Conservation (phyloP, 2,329 filamentous ascomycete species). For the Aspergillus sp. region DNA sequence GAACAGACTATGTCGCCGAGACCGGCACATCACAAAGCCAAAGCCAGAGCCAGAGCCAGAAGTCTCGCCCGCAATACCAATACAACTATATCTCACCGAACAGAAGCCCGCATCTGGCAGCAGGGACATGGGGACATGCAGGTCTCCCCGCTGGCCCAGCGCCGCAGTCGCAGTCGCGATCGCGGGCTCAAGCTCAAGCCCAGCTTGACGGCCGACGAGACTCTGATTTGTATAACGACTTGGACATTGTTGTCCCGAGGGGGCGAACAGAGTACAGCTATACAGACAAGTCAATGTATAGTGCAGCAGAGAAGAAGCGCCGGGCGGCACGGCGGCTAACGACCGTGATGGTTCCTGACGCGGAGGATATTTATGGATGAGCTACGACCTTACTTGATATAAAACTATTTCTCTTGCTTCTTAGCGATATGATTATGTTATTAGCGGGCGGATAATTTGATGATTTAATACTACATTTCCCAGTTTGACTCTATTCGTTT, state of each 20-base stretch:
- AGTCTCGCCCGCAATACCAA: slow-evolving; percentile 24
- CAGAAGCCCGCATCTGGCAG: too few species aligned
- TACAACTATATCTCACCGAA: slow-evolving; percentile 31
- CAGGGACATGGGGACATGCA: too few species aligned
- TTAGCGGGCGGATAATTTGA: not conserved
- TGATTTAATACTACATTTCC: not conserved
- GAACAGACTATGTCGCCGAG: slow-evolving; percentile 29
- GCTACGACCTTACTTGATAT: not conserved
- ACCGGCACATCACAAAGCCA: slow-evolving; percentile 10
- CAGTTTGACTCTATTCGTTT: too few species aligned
- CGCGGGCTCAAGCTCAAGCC: slow-evolving; percentile 1
- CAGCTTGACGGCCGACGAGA: not conserved
- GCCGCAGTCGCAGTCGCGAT: not conserved
- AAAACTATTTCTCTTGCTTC: not conserved
- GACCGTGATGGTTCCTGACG: slow-evolving; percentile 37
- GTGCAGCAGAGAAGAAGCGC: slow-evolving; percentile 23
- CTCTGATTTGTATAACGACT: not conserved
- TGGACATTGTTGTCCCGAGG: not conserved
- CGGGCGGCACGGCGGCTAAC: slow-evolving; percentile 30
- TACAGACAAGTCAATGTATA: not conserved
- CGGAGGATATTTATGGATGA: slow-evolving; percentile 38
- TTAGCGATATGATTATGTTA: not conserved
- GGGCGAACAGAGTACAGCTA: not conserved
- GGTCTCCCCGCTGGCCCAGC: too few species aligned
- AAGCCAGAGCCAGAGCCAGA: too few species aligned